A percentile compares a stretch with the other conserved stretches of the same genome.
These are phyloP conservation scores for Kazachstania bromeliacearum DNA, from an alignment of 805 yeast genomes.

Conservation along the genomic window DNA sequence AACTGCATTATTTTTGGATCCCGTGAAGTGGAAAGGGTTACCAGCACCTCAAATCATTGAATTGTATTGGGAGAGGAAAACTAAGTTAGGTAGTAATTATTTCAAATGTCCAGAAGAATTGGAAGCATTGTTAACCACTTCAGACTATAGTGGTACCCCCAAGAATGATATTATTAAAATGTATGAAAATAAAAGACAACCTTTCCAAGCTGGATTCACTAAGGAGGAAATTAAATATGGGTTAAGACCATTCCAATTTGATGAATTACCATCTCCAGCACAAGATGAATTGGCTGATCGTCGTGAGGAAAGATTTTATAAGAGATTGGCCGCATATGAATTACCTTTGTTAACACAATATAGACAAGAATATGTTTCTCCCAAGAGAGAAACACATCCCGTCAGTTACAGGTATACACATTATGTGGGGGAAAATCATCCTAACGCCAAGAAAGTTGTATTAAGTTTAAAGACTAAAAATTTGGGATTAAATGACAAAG, in stretches of 20 bases:
- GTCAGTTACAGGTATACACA: conserved; percentile 63
- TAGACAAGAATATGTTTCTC: conserved; percentile 57
- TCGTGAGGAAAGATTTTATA: conserved; percentile 65
- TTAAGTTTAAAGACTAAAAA: conserved; percentile 45
- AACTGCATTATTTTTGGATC: conserved; percentile 40
- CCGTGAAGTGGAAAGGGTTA: conserved; percentile 61
- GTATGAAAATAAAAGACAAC: conserved; percentile 14
- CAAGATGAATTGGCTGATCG: conserved; percentile 63
- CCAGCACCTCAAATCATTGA: conserved; percentile 55
- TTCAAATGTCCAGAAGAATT: conserved; percentile 44
- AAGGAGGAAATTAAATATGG: conserved; percentile 5
- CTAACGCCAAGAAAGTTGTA: conserved; percentile 50
- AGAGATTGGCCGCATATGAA: conserved; percentile 84
- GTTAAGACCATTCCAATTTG: conserved; percentile 39
- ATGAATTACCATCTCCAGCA: conserved; percentile 60
- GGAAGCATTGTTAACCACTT: conserved; percentile 44
- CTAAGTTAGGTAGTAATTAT: conserved; percentile 43
- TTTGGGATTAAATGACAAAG: conserved; percentile 41
- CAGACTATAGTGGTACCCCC: conserved; percentile 35
- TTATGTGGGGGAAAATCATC: conserved; percentile 51
- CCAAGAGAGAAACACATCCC: conserved; percentile 37
- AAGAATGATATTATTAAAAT: conserved; percentile 28
- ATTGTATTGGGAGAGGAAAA: conserved; percentile 50
- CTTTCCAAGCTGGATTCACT: background rate
- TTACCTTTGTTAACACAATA: conserved; percentile 74